Percentiles rank a stretch among this genome's conserved stretches.
Conservation (phyloP, 805 yeast species). For the Henningerozyma blattae region DNA sequence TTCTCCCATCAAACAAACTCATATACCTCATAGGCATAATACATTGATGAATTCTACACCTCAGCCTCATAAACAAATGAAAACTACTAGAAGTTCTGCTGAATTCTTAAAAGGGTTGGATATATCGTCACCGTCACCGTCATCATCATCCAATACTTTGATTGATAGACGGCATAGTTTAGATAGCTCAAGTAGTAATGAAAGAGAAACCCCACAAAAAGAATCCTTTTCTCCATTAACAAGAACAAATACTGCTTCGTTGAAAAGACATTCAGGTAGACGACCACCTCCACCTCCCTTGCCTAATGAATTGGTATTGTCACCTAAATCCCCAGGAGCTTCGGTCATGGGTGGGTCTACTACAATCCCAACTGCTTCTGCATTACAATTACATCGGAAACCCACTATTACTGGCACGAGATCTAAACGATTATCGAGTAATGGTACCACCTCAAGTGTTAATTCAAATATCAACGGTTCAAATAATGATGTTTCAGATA, state of each 20-base stretch:
- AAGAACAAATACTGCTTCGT: not conserved
- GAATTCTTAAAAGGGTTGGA: no score
- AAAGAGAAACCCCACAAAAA: no score
- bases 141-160: no score
- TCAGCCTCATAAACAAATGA: not conserved
- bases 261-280: conserved; percentile 1
- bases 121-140: no score
- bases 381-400: conserved; percentile 10
- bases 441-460: not conserved
- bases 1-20: no score
- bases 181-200: not conserved
- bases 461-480: not conserved
- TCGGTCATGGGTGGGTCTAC: not conserved
- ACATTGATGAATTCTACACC: not conserved
- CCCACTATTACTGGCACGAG: not conserved
- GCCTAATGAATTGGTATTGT: conserved; percentile 2
- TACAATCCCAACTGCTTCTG: not conserved
- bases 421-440: not conserved
- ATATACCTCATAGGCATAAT: not conserved
- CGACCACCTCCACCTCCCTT: conserved; percentile 19
- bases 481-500: no score
- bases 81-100: not conserved
- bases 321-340: conserved; percentile 2
- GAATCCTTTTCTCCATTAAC: not conserved
- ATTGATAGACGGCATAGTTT: not conserved